Base-by-base conservation (phyloP, 1,139 yeast genomes). In the Candida tunisiensis region DNA sequence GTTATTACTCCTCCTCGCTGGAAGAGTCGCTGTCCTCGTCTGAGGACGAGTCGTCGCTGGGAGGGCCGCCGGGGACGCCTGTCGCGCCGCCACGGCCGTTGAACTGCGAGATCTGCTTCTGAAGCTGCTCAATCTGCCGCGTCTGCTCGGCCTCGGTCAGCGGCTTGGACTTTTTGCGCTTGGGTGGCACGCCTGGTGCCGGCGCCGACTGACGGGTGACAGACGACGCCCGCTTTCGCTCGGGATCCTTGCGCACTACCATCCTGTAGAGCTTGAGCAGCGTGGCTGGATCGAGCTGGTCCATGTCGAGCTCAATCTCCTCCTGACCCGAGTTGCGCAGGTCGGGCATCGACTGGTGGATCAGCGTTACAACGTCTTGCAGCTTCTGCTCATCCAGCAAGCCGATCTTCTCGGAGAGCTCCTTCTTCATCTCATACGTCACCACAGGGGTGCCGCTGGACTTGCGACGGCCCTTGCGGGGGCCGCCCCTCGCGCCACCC, bases 341-440 rank as follows among this genome's bases (percentile, higher is more conserved):
- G 39, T 80, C 79, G n/a, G 80, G 80, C 62, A 83, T 69, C 39
- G 80, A 77, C 49, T 79, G 92, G 45, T 78, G 78, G 40, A 88
- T 82, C 37, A 88, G 82, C 31, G 77, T 71, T 37, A 88, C 67
- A 21, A 83, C 92, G 32, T 78, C 77, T 41, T 75, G 80, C 43
- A 88, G 58, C 55, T 79, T 80, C 52, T 75, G 73, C 38, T 82
- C 93, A 19, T 83, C 68, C 39, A 74, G 60, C 25, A 62, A 42
- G 34, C 71, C 73, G 46, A 88, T 88, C 43, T 74, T 71, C 45
- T 83, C 95, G 31, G 88, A 72, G 31, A 88, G 74, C 49, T 82
- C 93, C 49, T 82, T 80, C 65, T 91, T 88, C 96, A 88, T 88
- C 47, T 85, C 96, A 49, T 80, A 88, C 0, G 95, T 80, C 33